phyloP scores from a whole-genome alignment of 192 early-diverging fungal species.

The Allomyces arbusculus region DNA sequence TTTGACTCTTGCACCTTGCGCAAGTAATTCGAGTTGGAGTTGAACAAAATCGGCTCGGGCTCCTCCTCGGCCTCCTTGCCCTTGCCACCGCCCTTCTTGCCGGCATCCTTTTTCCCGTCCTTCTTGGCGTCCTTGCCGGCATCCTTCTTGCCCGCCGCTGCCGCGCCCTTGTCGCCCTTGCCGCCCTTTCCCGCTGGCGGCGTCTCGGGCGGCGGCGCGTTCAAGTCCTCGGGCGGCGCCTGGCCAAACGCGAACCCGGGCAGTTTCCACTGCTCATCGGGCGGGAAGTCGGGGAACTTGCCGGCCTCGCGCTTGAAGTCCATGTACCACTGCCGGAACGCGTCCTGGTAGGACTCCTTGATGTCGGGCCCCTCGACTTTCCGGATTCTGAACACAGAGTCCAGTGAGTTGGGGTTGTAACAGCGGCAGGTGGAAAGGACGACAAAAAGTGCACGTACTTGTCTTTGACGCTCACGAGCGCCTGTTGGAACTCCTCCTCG shows the following conservation, averaged over 20 bases:
- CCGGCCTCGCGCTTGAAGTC: constrained; percentile 30
- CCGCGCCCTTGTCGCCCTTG: constrained; percentile 5
- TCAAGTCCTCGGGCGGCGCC: background rate
- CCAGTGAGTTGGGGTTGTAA: background rate
- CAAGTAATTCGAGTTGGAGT: constrained; percentile 21
- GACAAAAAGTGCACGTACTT: constrained; percentile 15
- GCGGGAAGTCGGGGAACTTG: constrained; percentile 40
- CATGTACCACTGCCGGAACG: constrained; percentile 43
- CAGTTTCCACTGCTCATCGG: constrained; percentile 26
- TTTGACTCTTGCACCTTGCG: constrained; percentile 14
- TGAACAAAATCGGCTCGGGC: constrained; percentile 20
- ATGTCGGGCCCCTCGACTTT: constrained; percentile 42
- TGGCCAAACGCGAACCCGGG: constrained; percentile 24
- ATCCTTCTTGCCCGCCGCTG: constrained; percentile 10
- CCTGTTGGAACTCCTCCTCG: constrained; percentile 39
- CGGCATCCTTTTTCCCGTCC: constrained; percentile 7
- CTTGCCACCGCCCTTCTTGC: constrained; percentile 5
- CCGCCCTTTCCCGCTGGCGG: background rate
- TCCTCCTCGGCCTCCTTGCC: constrained; percentile 22
- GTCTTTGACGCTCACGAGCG: constrained; percentile 33
- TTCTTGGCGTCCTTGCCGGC: constrained; percentile 5
- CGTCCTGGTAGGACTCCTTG: constrained; percentile 37
- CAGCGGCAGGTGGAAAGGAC: too few relatives aligned
- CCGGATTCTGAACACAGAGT: constrained; percentile 12
- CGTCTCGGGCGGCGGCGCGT: background rate